Percentiles rank a stretch among this genome's conserved stretches.
phyloP scores from a whole-genome alignment of 176 grass and related monocot genomes.

The Leersia perrieri region DNA sequence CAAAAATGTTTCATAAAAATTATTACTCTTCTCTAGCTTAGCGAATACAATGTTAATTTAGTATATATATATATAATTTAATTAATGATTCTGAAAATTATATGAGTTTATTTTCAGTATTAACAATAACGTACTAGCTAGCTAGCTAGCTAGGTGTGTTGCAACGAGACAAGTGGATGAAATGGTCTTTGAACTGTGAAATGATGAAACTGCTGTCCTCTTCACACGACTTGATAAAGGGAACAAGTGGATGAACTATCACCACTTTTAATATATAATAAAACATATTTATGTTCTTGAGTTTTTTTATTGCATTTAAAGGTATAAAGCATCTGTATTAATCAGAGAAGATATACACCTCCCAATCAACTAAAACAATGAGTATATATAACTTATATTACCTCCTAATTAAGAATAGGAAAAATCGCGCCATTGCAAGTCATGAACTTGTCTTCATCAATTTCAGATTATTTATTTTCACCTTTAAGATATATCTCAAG shows the following conservation, averaged over 20 bases:
- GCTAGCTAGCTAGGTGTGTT: not conserved
- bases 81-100: slow-evolving; percentile 19
- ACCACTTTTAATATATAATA: not conserved
- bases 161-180: slow-evolving; percentile 21
- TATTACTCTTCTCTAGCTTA: too few relatives aligned
- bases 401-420: too few relatives aligned
- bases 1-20: slow-evolving; percentile 4
- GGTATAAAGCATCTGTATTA: too few relatives aligned
- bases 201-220: slow-evolving; percentile 34
- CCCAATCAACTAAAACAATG: too few relatives aligned
- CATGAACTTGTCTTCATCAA: too few relatives aligned
- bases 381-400: too few relatives aligned
- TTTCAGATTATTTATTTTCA: too few relatives aligned
- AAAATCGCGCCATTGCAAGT: too few relatives aligned
- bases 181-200: slow-evolving; percentile 34
- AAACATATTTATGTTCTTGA: not conserved
- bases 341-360: too few relatives aligned
- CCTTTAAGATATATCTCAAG: too few relatives aligned
- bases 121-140: not conserved
- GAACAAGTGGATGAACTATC: not conserved
- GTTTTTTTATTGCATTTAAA: too few relatives aligned
- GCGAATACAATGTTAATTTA: too few relatives aligned
- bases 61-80: not conserved
- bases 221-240: not conserved
- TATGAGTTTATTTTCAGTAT: not conserved